These are phyloP conservation scores for Spiromastix sp. DNA, from an alignment of 2,329 filamentous ascomycete species.

Conservation along the genomic window DNA sequence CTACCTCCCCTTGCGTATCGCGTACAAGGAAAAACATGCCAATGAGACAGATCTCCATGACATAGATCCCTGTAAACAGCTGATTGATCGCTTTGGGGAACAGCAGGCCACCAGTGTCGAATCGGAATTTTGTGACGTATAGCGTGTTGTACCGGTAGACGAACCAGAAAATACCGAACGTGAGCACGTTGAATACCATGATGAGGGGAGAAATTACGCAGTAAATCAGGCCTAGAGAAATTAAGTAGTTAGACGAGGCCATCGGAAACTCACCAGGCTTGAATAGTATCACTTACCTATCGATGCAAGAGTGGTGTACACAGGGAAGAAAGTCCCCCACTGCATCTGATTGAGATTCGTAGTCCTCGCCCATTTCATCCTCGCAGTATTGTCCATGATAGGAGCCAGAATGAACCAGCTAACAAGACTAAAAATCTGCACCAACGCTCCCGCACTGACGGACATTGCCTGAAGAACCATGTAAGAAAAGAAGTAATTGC, in stretches of 20 bases:
- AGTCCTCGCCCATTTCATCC: constrained; percentile 77
- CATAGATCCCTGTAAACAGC: constrained; percentile 86
- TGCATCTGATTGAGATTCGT: constrained; percentile 65
- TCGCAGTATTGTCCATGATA: constrained; percentile 69
- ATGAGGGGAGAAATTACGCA: constrained; percentile 83
- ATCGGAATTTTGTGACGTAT: constrained; percentile 80
- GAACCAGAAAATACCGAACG: constrained; percentile 83
- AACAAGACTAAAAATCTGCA: constrained; percentile 71
- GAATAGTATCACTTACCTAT: constrained; percentile 56
- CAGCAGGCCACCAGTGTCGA: constrained; percentile 84
- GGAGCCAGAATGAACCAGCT: constrained; percentile 74
- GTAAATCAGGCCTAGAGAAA: constrained; percentile 58
- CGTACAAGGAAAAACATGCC: constrained; percentile 76
- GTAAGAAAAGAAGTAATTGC: constrained; percentile 98
- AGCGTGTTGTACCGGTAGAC: constrained; percentile 95
- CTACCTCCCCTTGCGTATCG: constrained; percentile 42
- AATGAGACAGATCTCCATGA: constrained; percentile 85
- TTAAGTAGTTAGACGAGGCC: too few species aligned
- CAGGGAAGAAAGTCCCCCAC: constrained; percentile 91
- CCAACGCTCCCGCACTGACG: constrained; percentile 76
- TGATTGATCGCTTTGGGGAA: constrained; percentile 93
- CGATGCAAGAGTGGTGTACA: constrained; percentile 93
- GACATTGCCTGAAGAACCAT: constrained; percentile 91
- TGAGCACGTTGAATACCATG: constrained; percentile 84
- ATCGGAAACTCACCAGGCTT: too few species aligned